Base-by-base conservation (phyloP, 202 grass and related monocot genomes). In the Zizania palustris region DNA sequence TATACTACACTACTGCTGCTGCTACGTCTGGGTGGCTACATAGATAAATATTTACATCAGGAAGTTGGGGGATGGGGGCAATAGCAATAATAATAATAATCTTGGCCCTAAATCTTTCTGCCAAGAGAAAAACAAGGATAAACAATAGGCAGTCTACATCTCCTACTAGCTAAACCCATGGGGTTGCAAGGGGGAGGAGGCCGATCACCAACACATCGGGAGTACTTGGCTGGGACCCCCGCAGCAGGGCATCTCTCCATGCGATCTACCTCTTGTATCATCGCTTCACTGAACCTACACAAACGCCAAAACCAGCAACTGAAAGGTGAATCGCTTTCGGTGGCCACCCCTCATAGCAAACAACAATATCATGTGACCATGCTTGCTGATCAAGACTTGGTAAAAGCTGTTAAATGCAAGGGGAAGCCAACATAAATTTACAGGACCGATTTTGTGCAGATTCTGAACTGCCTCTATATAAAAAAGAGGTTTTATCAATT, bases 31-130 rank as follows among this genome's bases (percentile, higher is more conserved):
- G 35, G 54, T 12, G 51, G 36, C 60, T 37, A 13, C 37, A 28
- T 48, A n/a, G 44, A 85, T 13, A 81, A 34, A 88, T 89, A 89
- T 89, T 89, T 89, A 89, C 87, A 89, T 81, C 42, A 44, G 11
- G 39, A 3, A 59, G 22, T 9, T 48, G 72, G 19, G 28, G 55
- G 9, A 37, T 21, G 7, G 16, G 9, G 45, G 65, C 49, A 59
- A 79, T 46, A 71, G 63, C 15, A 19, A 70, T 28, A 44, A 13
- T 34, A 28, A 1, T 56, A 40, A 20, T 5, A 34, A 61, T 67
- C 72, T 77, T 77, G 82, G 77, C 77, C 44, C 38, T 81, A 62
- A 67, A 68, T 72, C 82, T 78, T 85, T 72, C 67, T 12, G 78
- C 82, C 82, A 82, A 85, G 72, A 60, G 10, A 60, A 54, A 73